Percentiles rank a stretch among this genome's conserved stretches.
These are phyloP conservation scores for Venturia pyrina DNA, from an alignment of 2,329 filamentous ascomycete species.

Conservation along the genomic window DNA sequence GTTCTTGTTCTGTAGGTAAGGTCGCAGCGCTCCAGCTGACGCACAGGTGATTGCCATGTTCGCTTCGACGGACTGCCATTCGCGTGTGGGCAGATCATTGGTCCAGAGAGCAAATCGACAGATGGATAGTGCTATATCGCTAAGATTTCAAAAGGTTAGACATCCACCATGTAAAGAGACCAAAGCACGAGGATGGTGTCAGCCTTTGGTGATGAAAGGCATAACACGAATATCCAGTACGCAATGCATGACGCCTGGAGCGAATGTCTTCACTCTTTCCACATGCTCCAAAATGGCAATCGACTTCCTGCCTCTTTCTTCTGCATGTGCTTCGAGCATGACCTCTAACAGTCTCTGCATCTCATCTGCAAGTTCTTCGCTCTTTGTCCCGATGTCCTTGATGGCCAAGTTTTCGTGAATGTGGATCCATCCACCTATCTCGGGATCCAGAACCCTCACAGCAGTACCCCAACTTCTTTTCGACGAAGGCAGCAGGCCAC, in stretches of 20 bases:
- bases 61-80: too few relatives aligned
- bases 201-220: neutral
- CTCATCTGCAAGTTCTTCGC: conserved; percentile 17
- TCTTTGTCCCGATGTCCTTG: conserved; percentile 27
- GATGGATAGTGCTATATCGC: too few relatives aligned
- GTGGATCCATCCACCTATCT: conserved; percentile 46
- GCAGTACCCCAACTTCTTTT: conserved; percentile 39
- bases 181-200: neutral
- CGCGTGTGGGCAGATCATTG: too few relatives aligned
- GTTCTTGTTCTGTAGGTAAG: too few relatives aligned
- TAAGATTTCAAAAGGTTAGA: too few relatives aligned
- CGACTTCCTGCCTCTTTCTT: neutral
- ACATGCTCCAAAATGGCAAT: conserved; percentile 29
- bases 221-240: conserved; percentile 44
- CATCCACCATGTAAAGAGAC: too few relatives aligned
- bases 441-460: conserved; percentile 35
- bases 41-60: too few relatives aligned
- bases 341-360: neutral
- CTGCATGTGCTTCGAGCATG: neutral
- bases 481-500: conserved; percentile 47
- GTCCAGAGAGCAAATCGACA: too few relatives aligned
- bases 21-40: too few relatives aligned
- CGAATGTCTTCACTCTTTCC: conserved; percentile 49
- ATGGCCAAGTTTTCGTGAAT: conserved; percentile 50
- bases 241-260: conserved; percentile 50